Conservation (phyloP, 2,329 filamentous ascomycete genomes). For the Pseudocercospora fuligena region DNA sequence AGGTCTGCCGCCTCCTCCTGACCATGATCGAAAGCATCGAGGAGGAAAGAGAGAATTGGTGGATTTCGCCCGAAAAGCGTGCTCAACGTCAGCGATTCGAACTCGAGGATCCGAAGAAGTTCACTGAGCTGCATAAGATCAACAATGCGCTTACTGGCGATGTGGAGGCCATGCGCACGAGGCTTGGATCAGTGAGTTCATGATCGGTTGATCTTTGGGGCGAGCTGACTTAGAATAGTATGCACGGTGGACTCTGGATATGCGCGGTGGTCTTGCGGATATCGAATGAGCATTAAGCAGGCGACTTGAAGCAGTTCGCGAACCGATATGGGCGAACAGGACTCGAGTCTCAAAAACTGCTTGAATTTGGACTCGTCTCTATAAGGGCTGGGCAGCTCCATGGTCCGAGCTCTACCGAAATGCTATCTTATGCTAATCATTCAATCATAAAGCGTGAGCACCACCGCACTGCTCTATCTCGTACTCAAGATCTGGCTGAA, state of each 20-base stretch:
- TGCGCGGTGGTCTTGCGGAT: constrained; percentile 28
- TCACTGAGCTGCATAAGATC: constrained; percentile 32
- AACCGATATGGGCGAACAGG: background rate
- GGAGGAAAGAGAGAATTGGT: constrained; percentile 28
- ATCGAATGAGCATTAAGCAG: constrained; percentile 14
- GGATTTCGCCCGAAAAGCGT: constrained; percentile 28
- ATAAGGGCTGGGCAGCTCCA: background rate
- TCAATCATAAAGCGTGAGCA: constrained; percentile 29
- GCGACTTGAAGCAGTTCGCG: background rate
- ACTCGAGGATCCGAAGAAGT: constrained; percentile 24
- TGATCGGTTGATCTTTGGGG: background rate
- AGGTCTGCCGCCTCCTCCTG: constrained; percentile 24
- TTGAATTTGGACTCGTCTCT: background rate
- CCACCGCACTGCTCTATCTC: constrained; percentile 37
- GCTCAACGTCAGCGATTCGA: constrained; percentile 24
- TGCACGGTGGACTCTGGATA: constrained; percentile 30
- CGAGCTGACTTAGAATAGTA: constrained; percentile 8
- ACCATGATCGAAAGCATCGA: constrained; percentile 23
- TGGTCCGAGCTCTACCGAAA: background rate
- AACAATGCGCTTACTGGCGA: constrained; percentile 25
- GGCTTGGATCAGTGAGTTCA: constrained; percentile 14
- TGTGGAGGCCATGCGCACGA: constrained; percentile 27
- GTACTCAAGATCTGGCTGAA: constrained; percentile 57
- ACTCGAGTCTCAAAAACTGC: background rate
- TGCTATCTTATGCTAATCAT: background rate